Percentiles rank a stretch among this genome's conserved stretches.
These are phyloP conservation scores for Ampelocalamus luodianensis DNA, from an alignment of 176 grass and related monocot genomes.

Conservation along the genomic window DNA sequence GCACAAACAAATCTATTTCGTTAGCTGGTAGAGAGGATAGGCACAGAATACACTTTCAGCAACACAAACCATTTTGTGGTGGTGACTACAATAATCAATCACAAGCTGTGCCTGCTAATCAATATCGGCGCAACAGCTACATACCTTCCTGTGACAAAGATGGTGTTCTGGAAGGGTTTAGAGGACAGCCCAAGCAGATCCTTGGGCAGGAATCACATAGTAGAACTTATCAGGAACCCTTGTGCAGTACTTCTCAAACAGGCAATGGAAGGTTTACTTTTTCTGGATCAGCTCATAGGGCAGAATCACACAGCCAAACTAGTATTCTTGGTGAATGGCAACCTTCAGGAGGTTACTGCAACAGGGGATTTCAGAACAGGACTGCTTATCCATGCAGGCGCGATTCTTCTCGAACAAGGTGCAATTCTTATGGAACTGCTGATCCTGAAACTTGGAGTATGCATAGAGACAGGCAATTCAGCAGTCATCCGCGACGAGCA, in stretches of 20 bases:
- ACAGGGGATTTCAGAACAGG: constrained; percentile 22
- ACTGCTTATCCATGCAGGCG: background rate
- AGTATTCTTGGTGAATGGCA: constrained; percentile 39
- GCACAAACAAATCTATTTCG: background rate
- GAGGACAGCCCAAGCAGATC: constrained; percentile 40
- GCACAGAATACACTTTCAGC: constrained; percentile 37
- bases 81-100: constrained; percentile 32
- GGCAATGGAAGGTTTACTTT: constrained; percentile 34
- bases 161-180: constrained; percentile 29
- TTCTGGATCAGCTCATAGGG: constrained; percentile 43
- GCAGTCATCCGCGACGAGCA: background rate
- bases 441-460: constrained; percentile 23
- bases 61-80: constrained; percentile 18
- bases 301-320: constrained; percentile 9
- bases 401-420: constrained; percentile 19
- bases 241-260: constrained; percentile 38
- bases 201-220: background rate
- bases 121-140: constrained; percentile 16
- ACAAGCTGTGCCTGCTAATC: constrained; percentile 31
- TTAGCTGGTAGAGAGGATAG: constrained; percentile 43
- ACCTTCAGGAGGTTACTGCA: constrained; percentile 42
- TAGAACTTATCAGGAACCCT: constrained; percentile 28
- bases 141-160: constrained; percentile 18
- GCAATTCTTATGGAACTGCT: constrained; percentile 31
- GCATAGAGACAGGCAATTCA: constrained; percentile 24